A percentile compares a stretch with the other conserved stretches of the same genome.
Evolutionary conservation across 140 eudicot species (phyloP).

Genomic region (Stevia rebaudiana): DNA sequence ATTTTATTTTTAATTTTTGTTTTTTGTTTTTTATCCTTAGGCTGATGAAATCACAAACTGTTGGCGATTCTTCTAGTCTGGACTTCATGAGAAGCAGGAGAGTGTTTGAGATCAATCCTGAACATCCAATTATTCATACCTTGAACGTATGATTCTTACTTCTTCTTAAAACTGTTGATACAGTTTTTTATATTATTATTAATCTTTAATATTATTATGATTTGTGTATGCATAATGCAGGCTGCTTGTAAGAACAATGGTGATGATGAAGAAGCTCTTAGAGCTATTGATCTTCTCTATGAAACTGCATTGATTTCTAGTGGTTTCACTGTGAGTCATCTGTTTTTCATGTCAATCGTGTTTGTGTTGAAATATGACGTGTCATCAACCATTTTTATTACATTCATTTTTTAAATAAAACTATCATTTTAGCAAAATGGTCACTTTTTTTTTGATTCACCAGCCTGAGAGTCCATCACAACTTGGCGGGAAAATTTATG

Average conservation of each 20-base stretch:
- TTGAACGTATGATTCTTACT: slow-evolving; percentile 51
- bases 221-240: slow-evolving; percentile 37
- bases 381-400: too few species aligned
- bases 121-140: slow-evolving; percentile 67
- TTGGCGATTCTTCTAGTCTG: slow-evolving; percentile 61
- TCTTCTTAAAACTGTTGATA: slow-evolving; percentile 19
- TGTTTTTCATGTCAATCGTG: too few species aligned
- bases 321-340: slow-evolving; percentile 80
- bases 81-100: slow-evolving; percentile 86
- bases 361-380: too few species aligned
- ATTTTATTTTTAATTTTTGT: not conserved
- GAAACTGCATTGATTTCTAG: slow-evolving; percentile 84
- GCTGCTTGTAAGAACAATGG: slow-evolving; percentile 58
- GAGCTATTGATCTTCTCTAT: slow-evolving; percentile 86
- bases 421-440: too few species aligned
- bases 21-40: slow-evolving; percentile 31
- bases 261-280: slow-evolving; percentile 79
- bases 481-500: slow-evolving; percentile 84
- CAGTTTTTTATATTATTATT: not conserved
- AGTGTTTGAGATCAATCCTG: slow-evolving; percentile 79
- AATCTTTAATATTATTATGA: not conserved
- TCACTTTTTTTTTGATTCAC: slow-evolving; percentile 23
- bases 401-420: too few species aligned
- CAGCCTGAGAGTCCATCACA: slow-evolving; percentile 93
- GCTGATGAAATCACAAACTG: slow-evolving; percentile 86